Conservation (phyloP, 1,284 basidiomycete species). For the Wolfiporia cocos region DNA sequence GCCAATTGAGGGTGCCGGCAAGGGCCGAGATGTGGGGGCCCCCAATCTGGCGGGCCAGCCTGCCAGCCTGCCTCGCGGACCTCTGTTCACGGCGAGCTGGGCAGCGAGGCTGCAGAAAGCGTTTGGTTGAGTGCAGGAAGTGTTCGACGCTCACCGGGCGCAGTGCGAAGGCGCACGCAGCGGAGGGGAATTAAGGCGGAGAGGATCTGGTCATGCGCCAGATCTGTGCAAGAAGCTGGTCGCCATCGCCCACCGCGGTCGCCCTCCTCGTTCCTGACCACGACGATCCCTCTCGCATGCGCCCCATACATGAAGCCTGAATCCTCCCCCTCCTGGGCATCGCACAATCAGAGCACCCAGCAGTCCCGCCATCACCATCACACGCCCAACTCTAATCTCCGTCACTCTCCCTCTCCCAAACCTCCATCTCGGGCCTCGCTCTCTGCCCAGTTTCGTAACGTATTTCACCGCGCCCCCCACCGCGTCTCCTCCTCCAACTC, state of each 20-base stretch:
- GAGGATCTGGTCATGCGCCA: not conserved
- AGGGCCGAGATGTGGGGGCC: no score
- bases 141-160: no score
- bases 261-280: not conserved
- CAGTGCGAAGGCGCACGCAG: no score
- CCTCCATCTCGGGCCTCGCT: constrained; percentile 30
- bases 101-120: no score
- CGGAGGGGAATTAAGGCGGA: not conserved
- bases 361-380: constrained; percentile 21
- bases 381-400: constrained; percentile 26
- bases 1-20: no score
- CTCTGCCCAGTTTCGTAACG: constrained; percentile 31
- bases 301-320: constrained; percentile 22
- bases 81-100: no score
- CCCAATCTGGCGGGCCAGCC: no score
- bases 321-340: constrained; percentile 18
- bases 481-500: constrained; percentile 32
- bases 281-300: not conserved
- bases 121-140: no score
- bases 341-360: constrained; percentile 19
- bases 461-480: constrained; percentile 28
- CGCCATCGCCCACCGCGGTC: not conserved
- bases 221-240: not conserved
- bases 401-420: constrained; percentile 37
- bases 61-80: no score